Evolutionary conservation across 129 eudicot species (phyloP).

Genomic region (Chrysanthemum makinoi): DNA sequence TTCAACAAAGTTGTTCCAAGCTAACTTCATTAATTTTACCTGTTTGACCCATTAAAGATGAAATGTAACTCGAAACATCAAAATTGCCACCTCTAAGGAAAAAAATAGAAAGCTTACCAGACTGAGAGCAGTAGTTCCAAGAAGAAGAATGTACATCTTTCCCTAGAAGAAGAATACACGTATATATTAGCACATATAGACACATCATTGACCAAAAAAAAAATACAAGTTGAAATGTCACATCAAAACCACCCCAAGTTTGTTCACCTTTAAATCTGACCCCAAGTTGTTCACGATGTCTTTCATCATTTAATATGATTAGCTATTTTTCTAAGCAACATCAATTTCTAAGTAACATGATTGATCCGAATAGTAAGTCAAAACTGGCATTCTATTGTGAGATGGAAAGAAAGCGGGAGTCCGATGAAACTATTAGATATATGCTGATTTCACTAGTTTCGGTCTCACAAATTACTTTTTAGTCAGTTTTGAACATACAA

Average conservation of each 20-base stretch:
- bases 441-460: neutral
- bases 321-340: neutral
- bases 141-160: slow-evolving; percentile 92
- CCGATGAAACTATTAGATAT: neutral
- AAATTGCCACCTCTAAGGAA: neutral
- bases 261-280: neutral
- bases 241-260: neutral
- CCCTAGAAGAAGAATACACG: slow-evolving; percentile 45
- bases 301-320: neutral
- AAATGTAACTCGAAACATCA: too few relatives aligned
- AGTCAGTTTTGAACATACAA: neutral
- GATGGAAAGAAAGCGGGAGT: neutral
- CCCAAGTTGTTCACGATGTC: too few relatives aligned
- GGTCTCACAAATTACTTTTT: neutral
- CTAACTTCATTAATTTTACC: too few relatives aligned
- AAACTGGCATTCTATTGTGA: neutral
- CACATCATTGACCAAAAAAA: neutral
- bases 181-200: slow-evolving; percentile 10
- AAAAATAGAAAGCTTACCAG: slow-evolving; percentile 45
- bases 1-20: too few relatives aligned
- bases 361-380: neutral
- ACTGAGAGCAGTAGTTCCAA: slow-evolving; percentile 98
- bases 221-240: too few relatives aligned
- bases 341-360: neutral
- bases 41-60: too few relatives aligned